phyloP scores from a whole-genome alignment of 2,329 filamentous ascomycete genomes.

The Apiospora hydei region DNA sequence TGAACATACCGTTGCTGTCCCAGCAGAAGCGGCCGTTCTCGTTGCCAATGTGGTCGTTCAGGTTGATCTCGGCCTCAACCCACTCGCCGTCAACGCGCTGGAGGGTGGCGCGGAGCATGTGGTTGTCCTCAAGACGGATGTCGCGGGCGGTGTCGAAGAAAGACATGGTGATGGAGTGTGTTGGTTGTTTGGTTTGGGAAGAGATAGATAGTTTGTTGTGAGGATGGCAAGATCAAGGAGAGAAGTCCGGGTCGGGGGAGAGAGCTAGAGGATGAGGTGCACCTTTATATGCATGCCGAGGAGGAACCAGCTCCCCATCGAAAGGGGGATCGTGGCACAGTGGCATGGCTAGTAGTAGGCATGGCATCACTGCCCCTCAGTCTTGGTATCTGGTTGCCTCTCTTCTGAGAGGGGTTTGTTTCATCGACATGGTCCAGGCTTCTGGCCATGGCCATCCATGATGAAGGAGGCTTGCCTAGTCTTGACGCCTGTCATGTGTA shows the following conservation, averaged over 20 bases:
- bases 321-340: slow-evolving; percentile 11
- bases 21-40: slow-evolving; percentile 46
- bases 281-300: slow-evolving; percentile 13
- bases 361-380: slow-evolving; percentile 20
- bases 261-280: slow-evolving; percentile 9
- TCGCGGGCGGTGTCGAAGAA: slow-evolving; percentile 58
- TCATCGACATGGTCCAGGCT: slow-evolving; percentile 16
- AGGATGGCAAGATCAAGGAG: not conserved
- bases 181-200: slow-evolving; percentile 6
- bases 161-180: slow-evolving; percentile 46
- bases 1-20: slow-evolving; percentile 30
- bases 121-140: slow-evolving; percentile 57
- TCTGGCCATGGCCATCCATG: slow-evolving; percentile 8
- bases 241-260: not conserved
- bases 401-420: slow-evolving; percentile 15
- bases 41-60: slow-evolving; percentile 61
- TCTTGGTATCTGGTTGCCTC: not conserved
- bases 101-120: slow-evolving; percentile 55
- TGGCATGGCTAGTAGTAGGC: not conserved
- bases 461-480: slow-evolving; percentile 16
- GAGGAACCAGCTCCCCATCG: slow-evolving; percentile 1
- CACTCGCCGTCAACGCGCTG: slow-evolving; percentile 50
- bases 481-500: slow-evolving; percentile 12
- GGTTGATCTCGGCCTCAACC: slow-evolving; percentile 54
- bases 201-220: not conserved